Conservation (phyloP, 225 moss, liverwort and hornwort genomes). For the Pleurozium schreberi region DNA sequence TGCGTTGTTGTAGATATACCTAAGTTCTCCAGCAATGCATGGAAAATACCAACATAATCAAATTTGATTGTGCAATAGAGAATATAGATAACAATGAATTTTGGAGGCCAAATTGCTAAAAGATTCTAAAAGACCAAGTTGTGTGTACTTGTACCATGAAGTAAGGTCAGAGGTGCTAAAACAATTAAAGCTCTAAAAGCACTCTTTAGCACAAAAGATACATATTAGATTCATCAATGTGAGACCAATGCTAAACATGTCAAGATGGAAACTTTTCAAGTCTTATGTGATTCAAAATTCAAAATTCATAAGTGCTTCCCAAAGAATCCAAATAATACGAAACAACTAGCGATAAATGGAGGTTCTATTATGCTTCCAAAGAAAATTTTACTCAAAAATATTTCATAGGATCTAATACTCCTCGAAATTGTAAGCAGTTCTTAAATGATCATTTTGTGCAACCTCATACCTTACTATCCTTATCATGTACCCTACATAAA, state of each 20-base stretch:
- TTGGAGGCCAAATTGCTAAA: neutral
- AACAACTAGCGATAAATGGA: neutral
- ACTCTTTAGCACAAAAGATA: neutral
- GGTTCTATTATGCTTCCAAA: neutral
- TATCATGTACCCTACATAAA: neutral
- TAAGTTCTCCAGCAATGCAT: no score
- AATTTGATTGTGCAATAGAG: neutral
- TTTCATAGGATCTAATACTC: neutral
- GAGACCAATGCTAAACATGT: neutral
- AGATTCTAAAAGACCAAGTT: neutral
- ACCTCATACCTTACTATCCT: neutral
- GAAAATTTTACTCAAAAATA: neutral
- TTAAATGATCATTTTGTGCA: neutral
- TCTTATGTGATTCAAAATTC: neutral
- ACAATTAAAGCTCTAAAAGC: neutral
- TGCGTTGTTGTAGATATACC: neutral
- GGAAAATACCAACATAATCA: no score
- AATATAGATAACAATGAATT: neutral
- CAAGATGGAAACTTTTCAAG: no score
- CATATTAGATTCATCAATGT: neutral
- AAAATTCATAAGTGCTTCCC: neutral
- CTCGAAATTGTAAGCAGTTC: neutral
- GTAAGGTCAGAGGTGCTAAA: neutral
- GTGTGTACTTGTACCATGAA: neutral
- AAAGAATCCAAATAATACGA: neutral